phyloP scores from a whole-genome alignment of 2,329 filamentous ascomycete species.

The Diaporthe sp. region DNA sequence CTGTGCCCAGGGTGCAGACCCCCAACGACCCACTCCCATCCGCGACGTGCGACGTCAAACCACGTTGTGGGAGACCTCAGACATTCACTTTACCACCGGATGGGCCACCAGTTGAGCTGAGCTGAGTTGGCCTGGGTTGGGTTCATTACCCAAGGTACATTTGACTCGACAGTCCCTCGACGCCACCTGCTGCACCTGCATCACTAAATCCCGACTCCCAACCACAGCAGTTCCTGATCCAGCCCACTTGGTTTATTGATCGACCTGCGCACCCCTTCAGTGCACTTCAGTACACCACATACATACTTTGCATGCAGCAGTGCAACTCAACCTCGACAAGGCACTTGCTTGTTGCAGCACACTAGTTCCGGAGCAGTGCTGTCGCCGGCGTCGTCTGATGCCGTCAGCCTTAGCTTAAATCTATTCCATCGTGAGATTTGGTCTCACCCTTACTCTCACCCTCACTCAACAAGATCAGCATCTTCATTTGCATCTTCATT shows the following conservation, averaged over 20 bases:
- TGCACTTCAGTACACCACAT: not conserved
- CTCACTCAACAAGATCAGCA: not conserved
- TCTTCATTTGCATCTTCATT: not conserved
- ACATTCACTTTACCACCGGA: not conserved
- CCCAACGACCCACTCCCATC: not conserved
- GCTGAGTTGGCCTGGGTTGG: not conserved
- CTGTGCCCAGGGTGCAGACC: not conserved
- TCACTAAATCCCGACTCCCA: not conserved
- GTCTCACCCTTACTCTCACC: not conserved
- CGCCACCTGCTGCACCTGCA: not conserved
- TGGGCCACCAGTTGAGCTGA: slow-evolving; percentile 27
- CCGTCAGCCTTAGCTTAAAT: not conserved
- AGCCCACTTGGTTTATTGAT: slow-evolving; percentile 9
- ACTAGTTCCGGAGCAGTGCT: not conserved
- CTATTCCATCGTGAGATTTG: not conserved
- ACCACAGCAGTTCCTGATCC: slow-evolving; percentile 28
- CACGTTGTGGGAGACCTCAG: slow-evolving; percentile 29
- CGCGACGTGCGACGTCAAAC: slow-evolving; percentile 28
- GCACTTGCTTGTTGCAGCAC: not conserved
- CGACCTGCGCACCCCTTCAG: not conserved
- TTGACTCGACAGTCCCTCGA: slow-evolving; percentile 18
- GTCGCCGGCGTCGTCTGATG: not conserved
- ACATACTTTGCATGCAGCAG: slow-evolving; percentile 1
- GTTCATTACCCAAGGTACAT: not conserved
- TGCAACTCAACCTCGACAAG: not conserved